Percentiles rank a stretch among this genome's conserved stretches.
phyloP scores from a whole-genome alignment of 257 asterid genomes.

The Cruciata laevipes region DNA sequence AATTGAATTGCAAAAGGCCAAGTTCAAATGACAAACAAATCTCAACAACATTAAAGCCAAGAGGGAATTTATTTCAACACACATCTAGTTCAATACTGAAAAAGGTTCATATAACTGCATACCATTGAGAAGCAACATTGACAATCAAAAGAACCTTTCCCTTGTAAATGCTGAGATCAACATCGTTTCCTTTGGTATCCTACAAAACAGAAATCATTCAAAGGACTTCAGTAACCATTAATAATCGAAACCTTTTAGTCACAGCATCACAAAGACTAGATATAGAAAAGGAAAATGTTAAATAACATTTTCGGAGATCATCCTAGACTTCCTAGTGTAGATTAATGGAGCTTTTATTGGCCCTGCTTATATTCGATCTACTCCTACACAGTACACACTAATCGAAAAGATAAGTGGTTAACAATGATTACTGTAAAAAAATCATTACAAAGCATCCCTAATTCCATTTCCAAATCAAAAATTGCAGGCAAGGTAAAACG shows the following conservation, averaged over 20 bases:
- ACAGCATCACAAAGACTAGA: too few relatives aligned
- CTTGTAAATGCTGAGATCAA: constrained; percentile 54
- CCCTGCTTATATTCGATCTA: not conserved
- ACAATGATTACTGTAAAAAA: too few relatives aligned
- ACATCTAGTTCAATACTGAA: not conserved
- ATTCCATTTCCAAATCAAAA: not conserved
- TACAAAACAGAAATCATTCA: constrained; percentile 22
- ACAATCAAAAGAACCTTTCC: constrained; percentile 77
- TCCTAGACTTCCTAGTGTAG: not conserved
- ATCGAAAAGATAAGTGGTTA: not conserved
- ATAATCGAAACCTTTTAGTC: too few relatives aligned
- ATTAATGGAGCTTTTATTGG: not conserved
- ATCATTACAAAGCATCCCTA: not conserved
- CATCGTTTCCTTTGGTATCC: constrained; percentile 79
- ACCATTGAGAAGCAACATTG: constrained; percentile 96
- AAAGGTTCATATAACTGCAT: constrained; percentile 3
- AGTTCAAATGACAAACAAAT: not conserved
- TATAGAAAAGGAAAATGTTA: too few relatives aligned
- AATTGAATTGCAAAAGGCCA: not conserved
- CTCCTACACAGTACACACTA: not conserved
- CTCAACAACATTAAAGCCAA: not conserved
- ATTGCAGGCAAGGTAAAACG: not conserved
- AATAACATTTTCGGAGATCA: not conserved
- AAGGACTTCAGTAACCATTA: not conserved
- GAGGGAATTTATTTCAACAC: not conserved